Evolutionary conservation across 2,329 filamentous ascomycete genomes (phyloP).

Genomic region (Stachybotrys echinatus): DNA sequence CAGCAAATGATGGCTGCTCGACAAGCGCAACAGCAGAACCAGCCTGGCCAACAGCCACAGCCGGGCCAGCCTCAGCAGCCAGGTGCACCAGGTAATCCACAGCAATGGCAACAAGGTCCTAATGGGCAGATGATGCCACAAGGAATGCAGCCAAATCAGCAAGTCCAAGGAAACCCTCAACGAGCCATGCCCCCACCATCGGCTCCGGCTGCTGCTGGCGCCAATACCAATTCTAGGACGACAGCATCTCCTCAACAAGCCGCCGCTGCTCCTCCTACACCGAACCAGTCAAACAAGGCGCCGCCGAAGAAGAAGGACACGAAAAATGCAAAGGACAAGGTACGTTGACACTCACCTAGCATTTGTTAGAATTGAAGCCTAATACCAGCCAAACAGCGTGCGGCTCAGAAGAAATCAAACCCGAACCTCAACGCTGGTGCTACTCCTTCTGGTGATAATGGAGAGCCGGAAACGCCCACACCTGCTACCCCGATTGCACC

Average conservation of each 20-base stretch:
- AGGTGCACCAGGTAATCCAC: conserved; percentile 21
- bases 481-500: conserved; percentile 62
- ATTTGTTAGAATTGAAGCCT: conserved; percentile 5
- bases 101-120: conserved; percentile 35
- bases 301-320: conserved; percentile 73
- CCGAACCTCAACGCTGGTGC: conserved; percentile 44
- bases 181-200: conserved; percentile 64
- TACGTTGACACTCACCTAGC: conserved; percentile 33
- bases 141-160: conserved; percentile 33
- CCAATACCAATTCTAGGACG: conserved; percentile 48
- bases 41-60: conserved; percentile 21
- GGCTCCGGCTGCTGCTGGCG: conserved; percentile 42
- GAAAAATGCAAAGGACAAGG: conserved; percentile 63
- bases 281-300: conserved; percentile 66
- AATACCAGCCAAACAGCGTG: conserved; percentile 33
- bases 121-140: conserved; percentile 35
- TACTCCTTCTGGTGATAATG: conserved; percentile 52
- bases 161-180: conserved; percentile 64
- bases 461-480: conserved; percentile 53
- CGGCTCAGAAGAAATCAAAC: conserved; percentile 59
- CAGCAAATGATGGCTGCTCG: conserved; percentile 54
- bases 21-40: conserved; percentile 24
- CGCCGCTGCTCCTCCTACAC: conserved; percentile 68
- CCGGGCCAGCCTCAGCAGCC: conserved; percentile 15
- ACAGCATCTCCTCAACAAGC: conserved; percentile 59